phyloP scores from a whole-genome alignment of 495 filamentous ascomycete species.

The Chaetomium cochliodes region DNA sequence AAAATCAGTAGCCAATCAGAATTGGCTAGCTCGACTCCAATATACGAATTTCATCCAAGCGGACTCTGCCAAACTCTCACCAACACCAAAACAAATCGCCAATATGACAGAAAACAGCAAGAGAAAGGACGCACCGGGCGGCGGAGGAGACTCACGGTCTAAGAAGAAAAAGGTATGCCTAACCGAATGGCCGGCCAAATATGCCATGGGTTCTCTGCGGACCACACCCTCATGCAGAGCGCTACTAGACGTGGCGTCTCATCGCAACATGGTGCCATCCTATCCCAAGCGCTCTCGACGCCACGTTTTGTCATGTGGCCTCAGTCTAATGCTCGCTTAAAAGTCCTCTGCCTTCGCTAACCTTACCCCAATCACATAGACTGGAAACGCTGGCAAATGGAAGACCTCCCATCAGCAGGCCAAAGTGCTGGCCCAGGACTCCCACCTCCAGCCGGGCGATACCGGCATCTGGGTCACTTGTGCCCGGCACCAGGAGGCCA shows the following conservation, averaged over 20 bases:
- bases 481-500: conserved; percentile 73
- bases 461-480: conserved; percentile 88
- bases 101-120: conserved; percentile 30
- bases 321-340: too few relatives aligned
- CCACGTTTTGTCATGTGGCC: neutral
- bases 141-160: conserved; percentile 17
- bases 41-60: neutral
- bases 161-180: conserved; percentile 39
- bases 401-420: conserved; percentile 53
- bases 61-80: neutral
- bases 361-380: conserved; percentile 32
- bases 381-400: conserved; percentile 54
- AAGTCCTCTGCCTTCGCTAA: neutral
- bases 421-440: conserved; percentile 39
- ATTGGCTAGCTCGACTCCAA: too few relatives aligned
- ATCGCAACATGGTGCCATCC: neutral
- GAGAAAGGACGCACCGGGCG: conserved; percentile 31
- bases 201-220: neutral
- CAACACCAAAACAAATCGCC: neutral
- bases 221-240: neutral
- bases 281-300: neutral
- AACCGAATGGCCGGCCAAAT: neutral
- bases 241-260: conserved; percentile 2
- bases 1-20: too few relatives aligned
- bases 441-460: conserved; percentile 68